phyloP scores from a whole-genome alignment of 2,329 filamentous ascomycete species.

The Lecanicillium sp. region DNA sequence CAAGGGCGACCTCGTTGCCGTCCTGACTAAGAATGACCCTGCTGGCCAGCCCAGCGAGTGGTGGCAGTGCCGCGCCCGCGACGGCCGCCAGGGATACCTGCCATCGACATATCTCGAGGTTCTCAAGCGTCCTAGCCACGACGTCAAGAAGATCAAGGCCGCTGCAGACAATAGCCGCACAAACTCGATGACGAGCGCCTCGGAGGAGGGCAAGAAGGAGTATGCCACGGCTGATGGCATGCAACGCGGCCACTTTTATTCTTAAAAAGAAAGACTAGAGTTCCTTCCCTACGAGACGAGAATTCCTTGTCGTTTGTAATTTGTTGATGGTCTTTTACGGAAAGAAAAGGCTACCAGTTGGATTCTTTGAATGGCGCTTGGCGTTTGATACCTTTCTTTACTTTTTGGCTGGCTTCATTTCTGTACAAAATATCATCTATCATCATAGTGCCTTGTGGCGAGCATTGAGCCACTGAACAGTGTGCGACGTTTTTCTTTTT shows the following conservation, averaged over 20 bases:
- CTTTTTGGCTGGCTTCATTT: background rate
- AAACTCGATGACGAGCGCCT: slow-evolving; percentile 41
- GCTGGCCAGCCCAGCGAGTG: slow-evolving; percentile 88
- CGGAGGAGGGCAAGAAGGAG: slow-evolving; percentile 38
- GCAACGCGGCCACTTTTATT: slow-evolving; percentile 52
- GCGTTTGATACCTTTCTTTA: slow-evolving; percentile 3
- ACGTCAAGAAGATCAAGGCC: slow-evolving; percentile 44
- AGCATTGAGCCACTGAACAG: too few species aligned
- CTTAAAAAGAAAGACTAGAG: slow-evolving; percentile 21
- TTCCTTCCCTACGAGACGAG: background rate
- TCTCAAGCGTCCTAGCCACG: slow-evolving; percentile 43
- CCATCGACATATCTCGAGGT: slow-evolving; percentile 87
- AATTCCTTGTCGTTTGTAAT: slow-evolving; percentile 1
- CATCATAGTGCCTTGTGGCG: too few species aligned
- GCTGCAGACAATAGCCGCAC: slow-evolving; percentile 37
- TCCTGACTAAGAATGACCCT: slow-evolving; percentile 86
- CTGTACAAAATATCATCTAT: background rate
- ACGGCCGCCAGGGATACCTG: slow-evolving; percentile 85
- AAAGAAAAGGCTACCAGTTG: slow-evolving; percentile 1
- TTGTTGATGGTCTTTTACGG: background rate
- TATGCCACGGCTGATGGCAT: slow-evolving; percentile 46
- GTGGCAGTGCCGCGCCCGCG: slow-evolving; percentile 90
- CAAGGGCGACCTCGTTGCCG: slow-evolving; percentile 92
- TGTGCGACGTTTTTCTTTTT: too few species aligned
- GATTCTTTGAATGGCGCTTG: slow-evolving; percentile 4